Base-by-base conservation (phyloP, 495 filamentous ascomycete genomes). In the Pseudoneurospora amorphoporcata region DNA sequence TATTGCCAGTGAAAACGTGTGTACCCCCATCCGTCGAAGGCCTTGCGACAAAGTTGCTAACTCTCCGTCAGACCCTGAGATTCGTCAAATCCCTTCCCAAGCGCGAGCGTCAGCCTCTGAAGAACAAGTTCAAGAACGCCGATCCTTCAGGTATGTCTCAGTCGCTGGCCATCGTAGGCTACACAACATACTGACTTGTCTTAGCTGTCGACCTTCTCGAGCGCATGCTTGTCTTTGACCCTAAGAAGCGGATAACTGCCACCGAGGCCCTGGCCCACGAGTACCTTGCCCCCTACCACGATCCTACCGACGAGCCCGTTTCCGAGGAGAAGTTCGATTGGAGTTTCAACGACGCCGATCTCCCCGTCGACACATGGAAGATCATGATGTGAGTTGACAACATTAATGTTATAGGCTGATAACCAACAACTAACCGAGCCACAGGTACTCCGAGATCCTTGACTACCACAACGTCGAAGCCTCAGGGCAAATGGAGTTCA, bases 361-460 rank as follows among this genome's bases (percentile, higher is more conserved):
- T 99, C 72, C 95, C 95, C 0, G 94, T 98, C 47, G 95, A 99
- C 77, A 97, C 96, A n/a, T 99, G 95, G 95, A 98, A 98, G 83
- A 98, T 99, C 79, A 99, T 98, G 95, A 99, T 99, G 95, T 98
- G 87, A 76, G 90, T 79, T 16, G 23, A 70, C 38, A 23, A 16
- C 23, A 23, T 68, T 29, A 14, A 47, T 29, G 14, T 65, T 0
- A 65, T 35, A 29, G 32, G 23, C 0, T 65, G 53, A 65, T 29
- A 4, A 65, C 53, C 53, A 8, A 35, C 53, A 7, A 43, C 35
- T 69, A 19, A 39, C 39, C 35, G n/a, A 19, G 4, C 29, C 32
- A 74, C 73, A 98, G 95, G 95, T 99, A 99, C 86, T 97, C 94
- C 71, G 95, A 99, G 80, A 99, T 99, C 78, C 90, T 99, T 76